phyloP scores from a whole-genome alignment of 116 monocot genomes.

The Dioscorea cayenensis region DNA sequence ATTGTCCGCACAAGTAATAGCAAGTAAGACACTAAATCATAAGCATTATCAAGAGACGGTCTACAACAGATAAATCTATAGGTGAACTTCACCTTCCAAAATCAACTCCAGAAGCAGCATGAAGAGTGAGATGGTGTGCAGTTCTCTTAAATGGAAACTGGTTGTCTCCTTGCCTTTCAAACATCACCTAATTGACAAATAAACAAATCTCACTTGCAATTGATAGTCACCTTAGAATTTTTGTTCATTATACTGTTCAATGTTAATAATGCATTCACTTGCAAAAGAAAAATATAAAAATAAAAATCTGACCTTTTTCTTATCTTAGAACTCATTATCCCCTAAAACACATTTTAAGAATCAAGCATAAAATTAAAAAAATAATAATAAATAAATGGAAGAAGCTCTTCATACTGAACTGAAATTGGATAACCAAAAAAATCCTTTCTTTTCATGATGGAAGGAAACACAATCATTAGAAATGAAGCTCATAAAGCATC shows the following conservation, averaged over 20 bases:
- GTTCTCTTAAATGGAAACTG: neutral
- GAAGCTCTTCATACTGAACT: neutral
- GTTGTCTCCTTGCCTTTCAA: neutral
- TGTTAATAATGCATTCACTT: too few relatives aligned
- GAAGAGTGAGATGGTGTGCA: neutral
- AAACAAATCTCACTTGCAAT: too few relatives aligned
- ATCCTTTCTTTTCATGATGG: neutral
- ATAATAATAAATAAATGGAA: neutral
- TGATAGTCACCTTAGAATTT: too few relatives aligned
- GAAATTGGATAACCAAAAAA: neutral
- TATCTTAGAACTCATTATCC: too few relatives aligned
- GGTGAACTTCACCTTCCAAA: slow-evolving; percentile 3
- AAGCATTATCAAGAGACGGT: neutral
- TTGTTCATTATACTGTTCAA: too few relatives aligned
- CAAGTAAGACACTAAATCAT: neutral
- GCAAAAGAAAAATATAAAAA: too few relatives aligned
- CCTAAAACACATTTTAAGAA: too few relatives aligned
- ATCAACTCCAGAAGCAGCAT: neutral
- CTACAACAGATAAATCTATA: neutral
- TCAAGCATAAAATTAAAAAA: too few relatives aligned
- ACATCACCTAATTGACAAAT: neutral
- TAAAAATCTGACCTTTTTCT: too few relatives aligned
- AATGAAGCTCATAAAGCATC: neutral
- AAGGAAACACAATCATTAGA: neutral
- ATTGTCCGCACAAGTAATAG: neutral